These are phyloP conservation scores for Suillus plorans DNA, from an alignment of 768 basidiomycete species.

Conservation along the genomic window DNA sequence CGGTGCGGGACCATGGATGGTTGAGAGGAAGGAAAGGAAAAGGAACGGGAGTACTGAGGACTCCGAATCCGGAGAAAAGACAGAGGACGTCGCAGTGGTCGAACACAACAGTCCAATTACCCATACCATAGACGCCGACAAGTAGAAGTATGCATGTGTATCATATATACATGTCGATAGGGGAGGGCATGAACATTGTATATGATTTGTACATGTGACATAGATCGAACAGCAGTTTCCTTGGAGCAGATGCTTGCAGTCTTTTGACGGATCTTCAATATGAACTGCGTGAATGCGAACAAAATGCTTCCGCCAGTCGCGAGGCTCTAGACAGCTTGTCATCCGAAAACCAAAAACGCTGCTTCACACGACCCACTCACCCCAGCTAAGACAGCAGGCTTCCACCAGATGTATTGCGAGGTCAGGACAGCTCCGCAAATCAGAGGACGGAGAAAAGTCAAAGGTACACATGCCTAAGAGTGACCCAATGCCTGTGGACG, in stretches of 20 bases:
- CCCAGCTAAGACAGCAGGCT: slow-evolving; percentile 57
- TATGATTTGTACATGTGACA: not conserved
- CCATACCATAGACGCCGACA: slow-evolving; percentile 2
- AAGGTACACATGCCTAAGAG: slow-evolving; percentile 18
- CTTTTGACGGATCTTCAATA: not conserved
- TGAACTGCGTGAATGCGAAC: not conserved
- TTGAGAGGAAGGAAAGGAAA: slow-evolving; percentile 41
- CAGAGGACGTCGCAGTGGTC: not conserved
- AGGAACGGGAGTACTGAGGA: slow-evolving; percentile 7
- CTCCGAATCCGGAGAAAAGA: not conserved
- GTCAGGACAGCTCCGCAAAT: slow-evolving; percentile 58
- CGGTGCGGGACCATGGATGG: slow-evolving; percentile 71
- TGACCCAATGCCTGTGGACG: slow-evolving; percentile 27
- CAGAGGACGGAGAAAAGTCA: slow-evolving; percentile 37
- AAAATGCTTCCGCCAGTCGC: not conserved
- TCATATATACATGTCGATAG: not conserved
- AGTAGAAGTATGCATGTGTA: not conserved
- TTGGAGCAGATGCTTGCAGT: not conserved
- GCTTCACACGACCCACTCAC: slow-evolving; percentile 15
- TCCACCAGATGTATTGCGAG: slow-evolving; percentile 51
- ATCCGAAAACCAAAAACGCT: not conserved
- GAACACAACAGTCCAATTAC: not conserved
- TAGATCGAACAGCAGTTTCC: not conserved
- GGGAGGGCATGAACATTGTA: not conserved
- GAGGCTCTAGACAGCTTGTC: not conserved